Percentiles rank a stretch among this genome's conserved stretches.
Conservation (phyloP, 208 protist genomes). For the Novymonas esmeraldas region DNA sequence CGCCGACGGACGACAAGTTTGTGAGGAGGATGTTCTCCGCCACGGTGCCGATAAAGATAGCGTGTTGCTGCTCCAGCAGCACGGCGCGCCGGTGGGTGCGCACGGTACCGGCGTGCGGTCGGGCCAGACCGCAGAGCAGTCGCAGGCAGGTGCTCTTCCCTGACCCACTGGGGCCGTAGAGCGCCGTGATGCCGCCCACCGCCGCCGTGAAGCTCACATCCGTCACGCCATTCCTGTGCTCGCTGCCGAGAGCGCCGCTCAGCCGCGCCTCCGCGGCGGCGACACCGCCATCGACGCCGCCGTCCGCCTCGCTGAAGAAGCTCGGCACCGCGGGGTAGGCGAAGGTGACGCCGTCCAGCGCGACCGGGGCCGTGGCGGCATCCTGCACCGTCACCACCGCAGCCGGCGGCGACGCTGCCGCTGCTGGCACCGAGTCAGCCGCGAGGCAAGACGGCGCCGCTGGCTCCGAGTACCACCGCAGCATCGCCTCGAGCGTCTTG, state of each 20-base stretch:
- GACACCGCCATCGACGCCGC: neutral
- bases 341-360: conserved; percentile 51
- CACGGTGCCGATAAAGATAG: conserved; percentile 73
- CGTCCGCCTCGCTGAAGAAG: conserved; percentile 40
- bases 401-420: neutral
- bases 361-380: conserved; percentile 23
- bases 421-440: neutral
- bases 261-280: conserved; percentile 2
- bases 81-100: conserved; percentile 47
- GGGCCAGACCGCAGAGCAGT: conserved; percentile 57
- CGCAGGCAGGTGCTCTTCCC: conserved; percentile 82
- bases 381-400: conserved; percentile 21
- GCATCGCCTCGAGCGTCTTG: conserved; percentile 43
- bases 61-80: conserved; percentile 79
- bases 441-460: too few relatives aligned
- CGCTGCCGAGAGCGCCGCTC: conserved; percentile 2
- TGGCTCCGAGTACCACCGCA: conserved; percentile 65
- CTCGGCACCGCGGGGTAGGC: conserved; percentile 50
- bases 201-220: conserved; percentile 40
- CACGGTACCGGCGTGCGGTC: conserved; percentile 49
- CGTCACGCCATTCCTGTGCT: conserved; percentile 35
- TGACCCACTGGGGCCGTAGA: conserved; percentile 78
- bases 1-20: conserved; percentile 21
- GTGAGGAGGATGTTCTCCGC: conserved; percentile 78
- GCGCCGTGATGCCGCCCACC: conserved; percentile 50